Evolutionary conservation across 2,329 filamentous ascomycete genomes (phyloP), one percentile per base, ranked within the genome.

Genomic region (Fusarium coicis): DNA sequence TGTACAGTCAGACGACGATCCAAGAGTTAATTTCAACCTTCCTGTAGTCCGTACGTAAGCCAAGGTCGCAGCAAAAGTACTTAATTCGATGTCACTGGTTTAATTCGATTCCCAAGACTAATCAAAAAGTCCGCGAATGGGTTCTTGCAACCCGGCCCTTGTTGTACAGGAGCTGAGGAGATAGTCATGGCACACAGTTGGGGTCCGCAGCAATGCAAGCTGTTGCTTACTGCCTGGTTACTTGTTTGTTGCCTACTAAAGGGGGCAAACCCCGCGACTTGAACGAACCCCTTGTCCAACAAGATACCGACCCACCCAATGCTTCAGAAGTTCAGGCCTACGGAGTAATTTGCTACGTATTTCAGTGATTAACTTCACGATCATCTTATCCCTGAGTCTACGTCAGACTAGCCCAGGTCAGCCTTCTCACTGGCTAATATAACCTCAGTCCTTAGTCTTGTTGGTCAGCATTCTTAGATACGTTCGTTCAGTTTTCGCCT

Each of bases 1-100:
- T 49, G 32, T 53, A 57, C 63, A 52, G 36, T 55, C 40, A 37
- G 50, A 26, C 32, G 66, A 63, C 43, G 46, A 74, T 68, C 63
- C 50, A 54, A 60, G 60, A 56, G 40, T 39, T 34, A 65, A 49
- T 65, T 53, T 44, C 46, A 55, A 14, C 32, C 21, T 49, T 32
- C 23, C 28, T 30, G 18, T 10, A 37, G 36, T 37, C 36, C 16
- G 36, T 30, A 52, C 12, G 18, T 37, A 39, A 52, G 62, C 47
- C 53, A 60, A 68, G 40, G 28, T 18, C 37, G 37, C 36, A 43
- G n/a, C 54, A 47, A 43, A 18, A 32, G 53, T 39, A 11, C 43
- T 26, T 58, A 44, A 62, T 50, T 63, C 28, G 16, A 40, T 15
- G 58, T 43, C 65, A 18, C 49, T 63, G 62, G 56, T 58, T 39